Evolutionary conservation across 164 flowering plant genomes (phyloP), one percentile per base, ranked within the genome.

Genomic region (Sedum album): DNA sequence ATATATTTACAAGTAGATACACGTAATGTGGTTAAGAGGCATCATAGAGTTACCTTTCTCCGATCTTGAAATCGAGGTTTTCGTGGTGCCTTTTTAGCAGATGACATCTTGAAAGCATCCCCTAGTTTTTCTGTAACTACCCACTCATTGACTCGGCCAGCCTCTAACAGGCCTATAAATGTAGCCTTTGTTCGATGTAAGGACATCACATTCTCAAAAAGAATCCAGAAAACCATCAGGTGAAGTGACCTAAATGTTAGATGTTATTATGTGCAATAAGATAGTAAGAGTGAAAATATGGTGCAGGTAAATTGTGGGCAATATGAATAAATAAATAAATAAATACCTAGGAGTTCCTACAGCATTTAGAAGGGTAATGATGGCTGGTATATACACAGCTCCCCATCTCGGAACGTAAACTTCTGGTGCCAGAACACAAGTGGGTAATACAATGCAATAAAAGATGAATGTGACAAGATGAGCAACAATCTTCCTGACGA

Each of bases 191-290:
- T 86, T 1, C 99, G 86, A 78, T 94, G 99, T 53, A 91, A 69
- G 3, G 99, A 84, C 99, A 94, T 94, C 33, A 94, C 97, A 78
- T 91, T 94, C 82, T 94, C 99, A 55, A 94, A 94, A 30, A 92
- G 85, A 68, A 92, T 83, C 99, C 99, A 94, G 73, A 89, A 90
- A 49, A 88, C 80, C 75, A 90, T 39, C 4, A 94, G 68, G 72
- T 94, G 96, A 66, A 94, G 73, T 33, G 99, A 94, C 81, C 99
- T 94, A 88, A 66, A 75, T 20, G 35, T 60, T 6, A 67, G 30
- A 6, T n/a, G 26, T n/a, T 61, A n/a, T 14, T 65, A 20, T n/a
- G 26, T 30, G 28, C n/a, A 60, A 62, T 21, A 46, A 7, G 21
- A 11, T 8, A 63, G 18, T 11, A 38, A 17, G 2, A 9, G 18